Percentiles rank a stretch among this genome's conserved stretches.
phyloP scores from a whole-genome alignment of 1,284 basidiomycete species.

The Neolentinus lepideus region DNA sequence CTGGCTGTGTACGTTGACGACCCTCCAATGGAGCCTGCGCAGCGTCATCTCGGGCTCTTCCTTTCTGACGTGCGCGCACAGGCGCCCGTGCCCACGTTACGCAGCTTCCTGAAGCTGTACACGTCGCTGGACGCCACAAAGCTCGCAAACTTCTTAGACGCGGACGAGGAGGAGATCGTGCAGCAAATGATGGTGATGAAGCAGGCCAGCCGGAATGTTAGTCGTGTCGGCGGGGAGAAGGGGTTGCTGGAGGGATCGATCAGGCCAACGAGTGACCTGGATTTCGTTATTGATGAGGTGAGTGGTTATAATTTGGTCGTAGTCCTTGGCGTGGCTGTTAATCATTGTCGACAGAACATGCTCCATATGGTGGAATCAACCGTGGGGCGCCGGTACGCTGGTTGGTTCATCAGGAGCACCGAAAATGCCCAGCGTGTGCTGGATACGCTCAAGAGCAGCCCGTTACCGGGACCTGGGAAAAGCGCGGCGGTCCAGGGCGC shows the following conservation, averaged over 20 bases:
- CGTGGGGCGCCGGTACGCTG: constrained; percentile 86
- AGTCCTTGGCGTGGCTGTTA: neutral
- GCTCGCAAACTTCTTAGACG: constrained; percentile 84
- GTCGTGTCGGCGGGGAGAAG: constrained; percentile 44
- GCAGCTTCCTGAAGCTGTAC: constrained; percentile 93
- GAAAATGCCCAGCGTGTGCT: constrained; percentile 83
- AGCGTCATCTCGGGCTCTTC: constrained; percentile 83
- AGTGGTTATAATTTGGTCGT: constrained; percentile 17
- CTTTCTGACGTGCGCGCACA: constrained; percentile 74
- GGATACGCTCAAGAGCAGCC: constrained; percentile 68
- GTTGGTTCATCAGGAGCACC: constrained; percentile 95
- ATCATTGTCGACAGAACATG: constrained; percentile 61
- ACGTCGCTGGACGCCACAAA: constrained; percentile 90
- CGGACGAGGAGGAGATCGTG: constrained; percentile 90
- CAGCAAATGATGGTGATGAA: constrained; percentile 98
- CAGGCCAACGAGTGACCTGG: constrained; percentile 88
- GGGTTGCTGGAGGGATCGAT: constrained; percentile 82
- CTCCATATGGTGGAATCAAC: constrained; percentile 94
- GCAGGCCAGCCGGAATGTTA: constrained; percentile 72
- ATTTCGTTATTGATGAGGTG: constrained; percentile 92
- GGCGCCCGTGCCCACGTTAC: constrained; percentile 75
- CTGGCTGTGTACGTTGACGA: constrained; percentile 49
- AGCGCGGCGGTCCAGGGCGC: constrained; percentile 9
- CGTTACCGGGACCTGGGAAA: constrained; percentile 38
- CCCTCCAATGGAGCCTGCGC: constrained; percentile 62